phyloP scores from a whole-genome alignment of 495 filamentous ascomycete species.

The Aspergillus diversus region DNA sequence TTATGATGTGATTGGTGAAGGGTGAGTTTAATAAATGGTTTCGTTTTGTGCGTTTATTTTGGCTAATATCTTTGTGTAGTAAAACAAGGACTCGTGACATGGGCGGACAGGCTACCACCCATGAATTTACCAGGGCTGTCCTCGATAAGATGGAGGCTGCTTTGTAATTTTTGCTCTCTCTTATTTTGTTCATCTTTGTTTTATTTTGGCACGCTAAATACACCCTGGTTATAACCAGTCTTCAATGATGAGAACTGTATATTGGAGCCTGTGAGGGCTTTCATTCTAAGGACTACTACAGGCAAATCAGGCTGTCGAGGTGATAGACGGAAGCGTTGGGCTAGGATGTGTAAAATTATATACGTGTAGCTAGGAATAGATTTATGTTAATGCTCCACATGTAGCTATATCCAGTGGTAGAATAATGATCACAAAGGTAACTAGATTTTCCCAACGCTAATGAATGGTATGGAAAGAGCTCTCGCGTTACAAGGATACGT shows the following conservation, averaged over 20 bases:
- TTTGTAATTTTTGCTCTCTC: slow-evolving; percentile 38
- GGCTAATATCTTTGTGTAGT: slow-evolving; percentile 49
- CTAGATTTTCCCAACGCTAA: neutral
- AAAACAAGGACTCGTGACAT: slow-evolving; percentile 89
- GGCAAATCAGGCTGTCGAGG: slow-evolving; percentile 32
- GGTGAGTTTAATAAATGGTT: slow-evolving; percentile 63
- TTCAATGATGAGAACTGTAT: slow-evolving; percentile 25
- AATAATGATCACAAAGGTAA: neutral
- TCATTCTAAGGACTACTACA: slow-evolving; percentile 15
- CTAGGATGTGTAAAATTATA: slow-evolving; percentile 30
- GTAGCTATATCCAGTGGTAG: slow-evolving; percentile 1
- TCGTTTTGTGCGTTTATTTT: slow-evolving; percentile 24
- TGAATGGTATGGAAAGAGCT: neutral
- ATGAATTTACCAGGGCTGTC: slow-evolving; percentile 93
- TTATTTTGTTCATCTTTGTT: no score
- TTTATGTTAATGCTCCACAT: slow-evolving; percentile 13
- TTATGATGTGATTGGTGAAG: slow-evolving; percentile 93
- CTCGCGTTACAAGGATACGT: neutral
- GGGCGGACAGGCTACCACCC: slow-evolving; percentile 85
- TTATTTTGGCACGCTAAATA: no score
- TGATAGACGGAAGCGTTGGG: slow-evolving; percentile 33
- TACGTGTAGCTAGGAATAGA: slow-evolving; percentile 22
- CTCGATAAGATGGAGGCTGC: slow-evolving; percentile 86
- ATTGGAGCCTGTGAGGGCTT: no score
- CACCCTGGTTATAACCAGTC: no score